These are phyloP conservation scores for Vigna radiata DNA, from an alignment of 306 rosid species.

Conservation along the genomic window DNA sequence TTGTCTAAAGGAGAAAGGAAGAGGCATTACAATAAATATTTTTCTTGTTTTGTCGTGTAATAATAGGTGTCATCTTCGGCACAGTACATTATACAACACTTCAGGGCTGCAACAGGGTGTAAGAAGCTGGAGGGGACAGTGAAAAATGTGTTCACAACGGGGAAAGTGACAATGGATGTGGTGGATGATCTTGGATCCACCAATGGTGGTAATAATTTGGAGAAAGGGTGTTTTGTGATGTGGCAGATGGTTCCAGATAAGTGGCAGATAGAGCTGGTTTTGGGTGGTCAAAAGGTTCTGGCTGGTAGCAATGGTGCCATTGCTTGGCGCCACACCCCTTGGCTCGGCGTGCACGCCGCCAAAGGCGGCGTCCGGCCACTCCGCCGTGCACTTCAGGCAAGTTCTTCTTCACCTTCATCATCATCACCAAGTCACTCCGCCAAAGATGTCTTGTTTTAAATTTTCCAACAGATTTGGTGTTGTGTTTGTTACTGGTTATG, in stretches of 20 bases:
- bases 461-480: slow-evolving; percentile 24
- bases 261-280: slow-evolving; percentile 89
- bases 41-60: background rate
- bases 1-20: background rate
- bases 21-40: background rate
- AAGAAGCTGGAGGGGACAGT: slow-evolving; percentile 83
- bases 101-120: slow-evolving; percentile 90
- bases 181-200: slow-evolving; percentile 67
- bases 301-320: slow-evolving; percentile 90
- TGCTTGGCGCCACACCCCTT: slow-evolving; percentile 98
- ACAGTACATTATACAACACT: slow-evolving; percentile 85
- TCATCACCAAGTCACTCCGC: background rate
- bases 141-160: slow-evolving; percentile 74
- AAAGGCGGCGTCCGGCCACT: slow-evolving; percentile 89
- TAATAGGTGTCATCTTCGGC: slow-evolving; percentile 81
- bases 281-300: slow-evolving; percentile 73
- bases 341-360: slow-evolving; percentile 92
- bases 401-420: slow-evolving; percentile 15
- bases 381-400: slow-evolving; percentile 92
- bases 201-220: slow-evolving; percentile 50
- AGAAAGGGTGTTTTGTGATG: slow-evolving; percentile 93
- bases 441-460: slow-evolving; percentile 29
- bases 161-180: slow-evolving; percentile 80
- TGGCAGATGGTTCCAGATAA: slow-evolving; percentile 97
- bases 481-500: slow-evolving; percentile 17